Evolutionary conservation across 495 filamentous ascomycete species (phyloP).

Genomic region (Peziza echinospora): DNA sequence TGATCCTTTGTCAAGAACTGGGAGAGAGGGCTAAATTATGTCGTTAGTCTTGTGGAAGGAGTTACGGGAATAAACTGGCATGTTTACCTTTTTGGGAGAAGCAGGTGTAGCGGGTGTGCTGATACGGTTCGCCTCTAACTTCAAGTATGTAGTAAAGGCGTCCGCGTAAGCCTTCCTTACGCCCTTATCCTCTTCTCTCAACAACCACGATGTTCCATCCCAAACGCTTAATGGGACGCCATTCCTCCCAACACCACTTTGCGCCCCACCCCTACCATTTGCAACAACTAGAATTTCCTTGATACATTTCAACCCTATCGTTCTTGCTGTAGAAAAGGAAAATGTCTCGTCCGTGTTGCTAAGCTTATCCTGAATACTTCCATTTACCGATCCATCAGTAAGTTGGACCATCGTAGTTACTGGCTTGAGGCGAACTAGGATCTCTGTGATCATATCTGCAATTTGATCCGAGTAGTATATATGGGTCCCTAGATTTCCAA

Average conservation of each 20-base stretch:
- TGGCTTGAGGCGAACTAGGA: conserved; percentile 55
- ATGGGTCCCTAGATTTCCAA: conserved; percentile 72
- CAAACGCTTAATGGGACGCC: conserved; percentile 56
- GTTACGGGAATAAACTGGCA: background rate
- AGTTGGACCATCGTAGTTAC: conserved; percentile 20
- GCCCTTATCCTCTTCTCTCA: conserved; percentile 50
- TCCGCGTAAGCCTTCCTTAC: conserved; percentile 70
- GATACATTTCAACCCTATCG: conserved; percentile 56
- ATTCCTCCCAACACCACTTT: conserved; percentile 39
- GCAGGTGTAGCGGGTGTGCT: conserved; percentile 39
- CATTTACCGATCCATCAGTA: background rate
- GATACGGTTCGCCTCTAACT: conserved; percentile 29
- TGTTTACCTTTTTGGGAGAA: background rate
- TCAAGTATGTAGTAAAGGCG: conserved; percentile 60
- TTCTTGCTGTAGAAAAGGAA: conserved; percentile 47
- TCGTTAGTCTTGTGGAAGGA: background rate
- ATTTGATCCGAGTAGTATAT: conserved; percentile 90
- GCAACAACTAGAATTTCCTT: conserved; percentile 51
- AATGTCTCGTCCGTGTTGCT: conserved; percentile 40
- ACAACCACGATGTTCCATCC: conserved; percentile 80
- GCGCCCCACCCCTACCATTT: conserved; percentile 26
- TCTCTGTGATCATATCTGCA: conserved; percentile 65
- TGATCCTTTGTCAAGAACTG: background rate
- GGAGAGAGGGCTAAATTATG: background rate
- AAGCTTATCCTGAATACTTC: background rate